Evolutionary conservation across 2,329 filamentous ascomycete genomes (phyloP).

Genomic region (Penicillium sp.): DNA sequence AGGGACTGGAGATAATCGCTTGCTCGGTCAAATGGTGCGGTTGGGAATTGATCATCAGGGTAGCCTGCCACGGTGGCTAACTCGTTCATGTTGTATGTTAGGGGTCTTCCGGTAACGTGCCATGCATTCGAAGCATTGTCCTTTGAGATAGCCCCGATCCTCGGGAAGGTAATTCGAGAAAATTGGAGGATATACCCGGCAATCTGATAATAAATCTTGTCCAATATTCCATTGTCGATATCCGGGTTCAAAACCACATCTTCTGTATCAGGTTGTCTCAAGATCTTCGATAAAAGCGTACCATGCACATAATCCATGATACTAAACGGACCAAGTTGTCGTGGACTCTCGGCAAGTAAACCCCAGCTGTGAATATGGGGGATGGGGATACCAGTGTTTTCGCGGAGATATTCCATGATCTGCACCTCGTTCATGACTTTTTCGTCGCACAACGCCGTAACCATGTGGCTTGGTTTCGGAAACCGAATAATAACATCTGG

Average conservation of each 20-base stretch:
- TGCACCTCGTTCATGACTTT: constrained; percentile 29
- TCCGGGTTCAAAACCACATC: constrained; percentile 27
- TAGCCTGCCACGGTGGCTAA: constrained; percentile 41
- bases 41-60: constrained; percentile 38
- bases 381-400: constrained; percentile 31
- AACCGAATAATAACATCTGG: constrained; percentile 32
- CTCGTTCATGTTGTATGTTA: constrained; percentile 52
- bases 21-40: constrained; percentile 37
- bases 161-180: constrained; percentile 42
- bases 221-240: constrained; percentile 24
- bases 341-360: constrained; percentile 25
- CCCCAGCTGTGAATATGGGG: constrained; percentile 31
- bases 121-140: constrained; percentile 33
- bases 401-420: constrained; percentile 30
- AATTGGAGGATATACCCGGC: constrained; percentile 35
- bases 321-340: constrained; percentile 32
- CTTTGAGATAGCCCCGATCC: constrained; percentile 47
- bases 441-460: constrained; percentile 28
- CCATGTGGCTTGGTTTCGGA: constrained; percentile 29
- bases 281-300: constrained; percentile 25
- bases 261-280: constrained; percentile 28
- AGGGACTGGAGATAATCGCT: constrained; percentile 42
- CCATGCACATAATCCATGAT: constrained; percentile 34
- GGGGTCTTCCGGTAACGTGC: constrained; percentile 44
- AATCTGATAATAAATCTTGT: constrained; percentile 33